Percentiles rank a stretch among this genome's conserved stretches.
Evolutionary conservation across 768 basidiomycete species (phyloP).

Genomic region (Suillus alpinus): DNA sequence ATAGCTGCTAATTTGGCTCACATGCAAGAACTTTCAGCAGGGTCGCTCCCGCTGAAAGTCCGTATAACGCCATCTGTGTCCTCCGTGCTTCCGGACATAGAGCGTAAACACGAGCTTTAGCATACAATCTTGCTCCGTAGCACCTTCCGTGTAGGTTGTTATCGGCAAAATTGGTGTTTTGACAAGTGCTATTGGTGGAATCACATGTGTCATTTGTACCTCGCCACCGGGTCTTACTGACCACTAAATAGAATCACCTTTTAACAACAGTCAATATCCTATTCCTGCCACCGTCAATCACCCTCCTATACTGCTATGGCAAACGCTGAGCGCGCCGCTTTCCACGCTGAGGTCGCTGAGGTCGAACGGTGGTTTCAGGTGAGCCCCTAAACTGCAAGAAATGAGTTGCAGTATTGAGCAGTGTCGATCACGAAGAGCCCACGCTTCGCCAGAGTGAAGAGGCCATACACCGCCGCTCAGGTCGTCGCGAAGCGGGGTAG

Average conservation of each 20-base stretch:
- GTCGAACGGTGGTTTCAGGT: conserved; percentile 96
- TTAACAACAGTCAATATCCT: conserved; percentile 11
- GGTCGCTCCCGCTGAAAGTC: conserved; percentile 8
- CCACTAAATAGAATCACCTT: conserved; percentile 1
- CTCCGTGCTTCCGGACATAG: conserved; percentile 14
- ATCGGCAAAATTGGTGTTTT: background rate
- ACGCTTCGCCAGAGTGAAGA: conserved; percentile 81
- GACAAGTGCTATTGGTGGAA: conserved; percentile 24
- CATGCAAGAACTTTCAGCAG: background rate
- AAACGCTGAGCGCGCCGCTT: conserved; percentile 57
- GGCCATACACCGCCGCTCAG: conserved; percentile 90
- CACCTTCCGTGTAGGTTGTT: background rate
- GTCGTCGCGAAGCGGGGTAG: conserved; percentile 95
- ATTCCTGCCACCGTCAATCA: conserved; percentile 24
- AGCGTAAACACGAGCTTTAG: conserved; percentile 22
- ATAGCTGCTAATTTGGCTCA: background rate
- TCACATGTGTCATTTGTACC: conserved; percentile 41
- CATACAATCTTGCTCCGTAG: background rate
- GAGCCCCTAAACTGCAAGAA: conserved; percentile 18
- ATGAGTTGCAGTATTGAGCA: background rate
- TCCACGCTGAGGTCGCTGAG: conserved; percentile 77
- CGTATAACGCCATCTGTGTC: conserved; percentile 11
- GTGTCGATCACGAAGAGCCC: conserved; percentile 53
- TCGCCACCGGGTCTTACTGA: background rate
- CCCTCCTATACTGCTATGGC: conserved; percentile 43